Evolutionary conservation across 2,329 filamentous ascomycete genomes (phyloP), one percentile per base, ranked within the genome.

Genomic region (Aspergillus cejpii): DNA sequence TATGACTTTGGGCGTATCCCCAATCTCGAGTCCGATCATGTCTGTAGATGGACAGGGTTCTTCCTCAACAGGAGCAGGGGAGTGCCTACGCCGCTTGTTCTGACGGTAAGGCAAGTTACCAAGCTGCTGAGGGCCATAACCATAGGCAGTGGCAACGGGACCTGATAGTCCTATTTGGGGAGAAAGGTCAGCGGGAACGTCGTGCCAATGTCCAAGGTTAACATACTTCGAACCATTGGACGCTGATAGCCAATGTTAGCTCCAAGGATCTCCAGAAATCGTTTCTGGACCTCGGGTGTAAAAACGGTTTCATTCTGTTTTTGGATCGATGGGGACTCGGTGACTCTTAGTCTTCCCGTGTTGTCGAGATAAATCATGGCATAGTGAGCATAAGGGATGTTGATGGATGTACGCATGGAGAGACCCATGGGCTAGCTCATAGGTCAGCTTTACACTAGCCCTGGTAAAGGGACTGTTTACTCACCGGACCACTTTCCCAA

Each of bases 361-460:
- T 57, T 55, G 43, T 67, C 64, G 3, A 65, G 47, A 34, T 65
- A 67, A 27, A 67, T 65, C 55, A 67, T 47, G 29, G 64, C 63
- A 41, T 64, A 67, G 40, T 66, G 62, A 7, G 56, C 42, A 46
- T 55, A 64, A 15, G 63, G 63, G 33, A 64, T 42, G 38, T 55
- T 58, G 45, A 56, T 47, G 1, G 58, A 48, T 31, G 60, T 40
- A 6, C 54, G 59, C 31, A 54, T 43, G 3, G 53, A 45, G 21
- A 54, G 29, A 44, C 58, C 56, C 58, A 64, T 61, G 8, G 60
- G 47, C 64, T 66, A 11, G 12, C 27, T 6, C n/a, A 45, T 37
- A 37, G 14, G 23, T 42, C 36, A 44, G 42, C 23, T 37, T 12
- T 5, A 15, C n/a, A 3, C 15, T 6, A 14, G 2, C 17, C 1